phyloP scores from a whole-genome alignment of 148 eudicot species.

The Cornus florida region DNA sequence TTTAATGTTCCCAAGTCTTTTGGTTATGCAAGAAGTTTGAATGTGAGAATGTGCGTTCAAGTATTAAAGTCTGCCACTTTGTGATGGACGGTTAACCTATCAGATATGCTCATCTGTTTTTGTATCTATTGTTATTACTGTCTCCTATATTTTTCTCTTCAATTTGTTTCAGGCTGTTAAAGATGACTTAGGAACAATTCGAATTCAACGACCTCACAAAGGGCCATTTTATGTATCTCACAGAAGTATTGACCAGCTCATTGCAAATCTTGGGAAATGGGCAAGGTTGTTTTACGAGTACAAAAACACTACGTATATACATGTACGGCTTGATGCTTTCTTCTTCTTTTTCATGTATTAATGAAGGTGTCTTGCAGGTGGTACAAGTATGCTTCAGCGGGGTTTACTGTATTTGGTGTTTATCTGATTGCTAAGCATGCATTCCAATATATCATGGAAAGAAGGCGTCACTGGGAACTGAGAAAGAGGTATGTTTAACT shows the following conservation, averaged over 20 bases:
- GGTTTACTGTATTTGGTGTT: constrained; percentile 75
- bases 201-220: constrained; percentile 82
- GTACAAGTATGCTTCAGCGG: constrained; percentile 85
- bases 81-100: not conserved
- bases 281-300: constrained; percentile 55
- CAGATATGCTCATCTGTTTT: not conserved
- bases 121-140: not conserved
- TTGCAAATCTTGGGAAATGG: constrained; percentile 92
- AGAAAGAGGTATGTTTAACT: constrained; percentile 61
- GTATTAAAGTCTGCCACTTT: not conserved
- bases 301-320: not conserved
- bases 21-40: not conserved
- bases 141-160: not conserved
- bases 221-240: constrained; percentile 96
- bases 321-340: not conserved
- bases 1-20: not conserved
- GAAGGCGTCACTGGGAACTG: constrained; percentile 84
- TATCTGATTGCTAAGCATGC: constrained; percentile 84
- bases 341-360: not conserved
- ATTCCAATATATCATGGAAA: constrained; percentile 70
- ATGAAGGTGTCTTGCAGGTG: constrained; percentile 46
- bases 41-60: not conserved
- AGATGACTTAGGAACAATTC: constrained; percentile 87
- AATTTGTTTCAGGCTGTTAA: constrained; percentile 32
- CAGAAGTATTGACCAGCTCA: constrained; percentile 85